These are phyloP conservation scores for Diaporthe aspalathi DNA, from an alignment of 2,329 filamentous ascomycete species.

Conservation along the genomic window DNA sequence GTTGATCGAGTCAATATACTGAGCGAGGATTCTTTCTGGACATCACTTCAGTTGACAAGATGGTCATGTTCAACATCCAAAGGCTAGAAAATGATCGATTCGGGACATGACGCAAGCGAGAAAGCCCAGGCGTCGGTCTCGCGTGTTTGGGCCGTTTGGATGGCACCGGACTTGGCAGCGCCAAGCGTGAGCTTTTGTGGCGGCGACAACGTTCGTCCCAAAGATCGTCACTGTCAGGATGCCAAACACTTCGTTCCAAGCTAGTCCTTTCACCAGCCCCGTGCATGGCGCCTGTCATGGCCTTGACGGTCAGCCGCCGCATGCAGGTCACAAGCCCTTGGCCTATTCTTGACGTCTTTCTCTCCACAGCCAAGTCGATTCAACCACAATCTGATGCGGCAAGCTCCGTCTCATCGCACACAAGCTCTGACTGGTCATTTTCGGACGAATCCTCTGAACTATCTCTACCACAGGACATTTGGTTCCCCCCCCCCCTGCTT, in stretches of 20 bases:
- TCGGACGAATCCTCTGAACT: neutral
- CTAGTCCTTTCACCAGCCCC: too few species aligned
- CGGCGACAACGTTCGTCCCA: constrained; percentile 12
- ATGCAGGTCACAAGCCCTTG: neutral
- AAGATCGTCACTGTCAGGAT: constrained; percentile 4
- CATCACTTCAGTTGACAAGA: neutral
- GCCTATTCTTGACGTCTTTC: neutral
- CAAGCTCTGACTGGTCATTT: neutral
- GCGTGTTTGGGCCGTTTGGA: constrained; percentile 6
- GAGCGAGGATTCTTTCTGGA: neutral
- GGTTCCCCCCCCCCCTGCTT: neutral
- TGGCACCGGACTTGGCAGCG: neutral
- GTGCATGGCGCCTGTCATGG: too few species aligned
- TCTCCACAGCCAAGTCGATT: neutral
- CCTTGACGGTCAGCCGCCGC: neutral
- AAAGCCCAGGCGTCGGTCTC: constrained; percentile 3
- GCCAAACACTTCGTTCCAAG: neutral
- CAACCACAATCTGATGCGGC: constrained; percentile 3
- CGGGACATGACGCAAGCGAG: constrained; percentile 17
- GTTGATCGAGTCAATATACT: neutral
- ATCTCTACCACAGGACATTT: too few species aligned
- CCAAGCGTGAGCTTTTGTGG: neutral
- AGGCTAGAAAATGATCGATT: neutral
- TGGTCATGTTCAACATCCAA: neutral
- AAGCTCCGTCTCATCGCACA: constrained; percentile 12